A percentile compares a stretch with the other conserved stretches of the same genome.
phyloP scores from a whole-genome alignment of 768 basidiomycete species.

The Russula brevipes region DNA sequence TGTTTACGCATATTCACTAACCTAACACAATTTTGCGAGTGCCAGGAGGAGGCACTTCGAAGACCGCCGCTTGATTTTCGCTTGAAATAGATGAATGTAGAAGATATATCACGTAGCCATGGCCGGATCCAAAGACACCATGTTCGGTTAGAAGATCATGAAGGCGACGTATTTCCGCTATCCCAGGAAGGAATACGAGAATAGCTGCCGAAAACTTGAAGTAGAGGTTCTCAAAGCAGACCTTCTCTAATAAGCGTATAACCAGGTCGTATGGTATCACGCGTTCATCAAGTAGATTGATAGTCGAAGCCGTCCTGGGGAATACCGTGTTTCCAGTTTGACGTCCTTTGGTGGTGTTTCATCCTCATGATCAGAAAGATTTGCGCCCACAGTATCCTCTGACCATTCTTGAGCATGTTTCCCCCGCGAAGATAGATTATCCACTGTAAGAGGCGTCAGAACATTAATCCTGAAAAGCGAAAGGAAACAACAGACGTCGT shows the following conservation, averaged over 20 bases:
- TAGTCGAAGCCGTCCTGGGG: conserved; percentile 64
- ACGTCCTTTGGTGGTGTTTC: conserved; percentile 41
- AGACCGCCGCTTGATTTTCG: conserved; percentile 86
- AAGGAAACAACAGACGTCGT: conserved; percentile 44
- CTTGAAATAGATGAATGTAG: conserved; percentile 91
- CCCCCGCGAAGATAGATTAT: conserved; percentile 57
- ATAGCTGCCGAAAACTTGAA: conserved; percentile 67
- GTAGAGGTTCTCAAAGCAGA: conserved; percentile 65
- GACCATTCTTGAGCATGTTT: conserved; percentile 72
- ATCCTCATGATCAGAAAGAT: conserved; percentile 57
- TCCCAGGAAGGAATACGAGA: conserved; percentile 90
- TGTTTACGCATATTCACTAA: conserved; percentile 33
- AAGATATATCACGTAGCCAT: conserved; percentile 70
- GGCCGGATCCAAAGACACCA: conserved; percentile 54
- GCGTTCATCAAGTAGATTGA: conserved; percentile 84
- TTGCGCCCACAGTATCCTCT: conserved; percentile 53
- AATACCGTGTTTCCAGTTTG: conserved; percentile 77
- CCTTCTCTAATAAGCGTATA: conserved; percentile 68
- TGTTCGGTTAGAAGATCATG: conserved; percentile 80
- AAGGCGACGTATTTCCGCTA: conserved; percentile 87
- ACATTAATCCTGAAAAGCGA: neutral
- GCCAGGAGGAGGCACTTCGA: conserved; percentile 77
- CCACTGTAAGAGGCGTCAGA: conserved; percentile 36
- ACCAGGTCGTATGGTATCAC: conserved; percentile 91
- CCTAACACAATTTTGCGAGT: conserved; percentile 92